Base-by-base conservation (phyloP, 1,139 yeast genomes). In the Candida albicans region DNA sequence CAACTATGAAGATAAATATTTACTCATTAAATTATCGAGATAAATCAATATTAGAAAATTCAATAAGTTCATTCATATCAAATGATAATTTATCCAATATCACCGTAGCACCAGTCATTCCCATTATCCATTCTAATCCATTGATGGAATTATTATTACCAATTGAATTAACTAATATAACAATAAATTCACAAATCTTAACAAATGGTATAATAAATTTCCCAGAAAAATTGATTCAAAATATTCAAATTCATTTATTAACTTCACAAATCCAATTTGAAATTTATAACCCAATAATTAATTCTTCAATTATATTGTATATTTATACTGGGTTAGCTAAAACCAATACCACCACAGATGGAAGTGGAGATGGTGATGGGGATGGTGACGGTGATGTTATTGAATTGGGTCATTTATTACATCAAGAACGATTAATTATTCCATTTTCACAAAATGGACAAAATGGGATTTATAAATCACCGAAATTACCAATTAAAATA, bases 181-280 rank as follows among this genome's bases (percentile, higher is more conserved):
- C 24, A 2, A 22, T 27, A 26, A 31, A 13, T 33, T 33, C 37
- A 14, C 31, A 34, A 31, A 18, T 18, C 5, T 18, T 18, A 18
- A 4, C 22, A 4, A 18, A 18, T 18, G 22, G 22, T 3, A 18
- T 18, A 5, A 18, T 37, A n/a, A 30, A 33, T 44, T 41, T 33
- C 52, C 54, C 15, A 24, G 40, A 40, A 14, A 40, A 33, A 47
- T 59, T 49, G 55, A 61, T 79, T 8, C 43, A 73, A 2, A 74
- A 68, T 7, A 67, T 79, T 1, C 73, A 74, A 0, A 72, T 81
- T 57, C 84, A 81, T 57, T 50, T 81, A 2, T 57, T 80, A 52
- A 64, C 73, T 1, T 75, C 82, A 0, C 80, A 78, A 42, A 68
- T 79, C 8, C 82, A 79, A 50, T 52, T 80, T 40, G 68, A 71